Conservation (phyloP, 805 yeast species). For the Ogataea pini region DNA sequence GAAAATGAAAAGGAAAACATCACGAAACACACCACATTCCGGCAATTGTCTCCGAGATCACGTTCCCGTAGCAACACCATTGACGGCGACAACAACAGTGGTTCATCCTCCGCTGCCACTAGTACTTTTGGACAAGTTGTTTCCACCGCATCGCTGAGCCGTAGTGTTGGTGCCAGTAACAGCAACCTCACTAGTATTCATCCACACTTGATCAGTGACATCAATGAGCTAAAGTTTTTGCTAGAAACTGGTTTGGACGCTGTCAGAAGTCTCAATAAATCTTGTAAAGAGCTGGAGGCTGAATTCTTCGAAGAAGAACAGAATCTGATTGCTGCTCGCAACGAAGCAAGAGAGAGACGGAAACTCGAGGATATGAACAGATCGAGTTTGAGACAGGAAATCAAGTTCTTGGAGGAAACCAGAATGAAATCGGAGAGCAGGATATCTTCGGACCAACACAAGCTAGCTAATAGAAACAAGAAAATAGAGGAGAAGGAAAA, state of each 20-base stretch:
- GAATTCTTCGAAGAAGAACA: slow-evolving; percentile 43
- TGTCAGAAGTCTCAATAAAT: slow-evolving; percentile 36
- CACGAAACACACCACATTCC: slow-evolving; percentile 32
- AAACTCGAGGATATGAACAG: slow-evolving; percentile 44
- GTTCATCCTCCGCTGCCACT: background rate
- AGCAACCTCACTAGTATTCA: slow-evolving; percentile 20
- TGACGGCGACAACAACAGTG: slow-evolving; percentile 20
- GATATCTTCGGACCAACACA: slow-evolving; percentile 36
- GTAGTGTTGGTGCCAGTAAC: background rate
- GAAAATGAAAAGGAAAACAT: slow-evolving; percentile 34
- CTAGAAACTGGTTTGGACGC: slow-evolving; percentile 46
- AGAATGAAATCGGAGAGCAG: slow-evolving; percentile 39
- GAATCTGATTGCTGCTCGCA: slow-evolving; percentile 36
- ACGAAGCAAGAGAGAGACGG: slow-evolving; percentile 41
- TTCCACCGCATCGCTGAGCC: background rate
- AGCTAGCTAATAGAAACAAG: slow-evolving; percentile 30
- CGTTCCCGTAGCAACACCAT: slow-evolving; percentile 40
- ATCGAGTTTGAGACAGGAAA: slow-evolving; percentile 41
- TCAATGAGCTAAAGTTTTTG: slow-evolving; percentile 43
- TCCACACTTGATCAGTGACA: slow-evolving; percentile 39
- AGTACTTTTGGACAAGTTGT: background rate
- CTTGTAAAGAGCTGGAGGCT: slow-evolving; percentile 33
- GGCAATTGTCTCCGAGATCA: slow-evolving; percentile 25
- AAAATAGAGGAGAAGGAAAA: slow-evolving; percentile 36
- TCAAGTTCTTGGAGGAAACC: slow-evolving; percentile 43